Evolutionary conservation across 176 grass and related monocot species (phyloP).

Genomic region (Aegilops longissima): DNA sequence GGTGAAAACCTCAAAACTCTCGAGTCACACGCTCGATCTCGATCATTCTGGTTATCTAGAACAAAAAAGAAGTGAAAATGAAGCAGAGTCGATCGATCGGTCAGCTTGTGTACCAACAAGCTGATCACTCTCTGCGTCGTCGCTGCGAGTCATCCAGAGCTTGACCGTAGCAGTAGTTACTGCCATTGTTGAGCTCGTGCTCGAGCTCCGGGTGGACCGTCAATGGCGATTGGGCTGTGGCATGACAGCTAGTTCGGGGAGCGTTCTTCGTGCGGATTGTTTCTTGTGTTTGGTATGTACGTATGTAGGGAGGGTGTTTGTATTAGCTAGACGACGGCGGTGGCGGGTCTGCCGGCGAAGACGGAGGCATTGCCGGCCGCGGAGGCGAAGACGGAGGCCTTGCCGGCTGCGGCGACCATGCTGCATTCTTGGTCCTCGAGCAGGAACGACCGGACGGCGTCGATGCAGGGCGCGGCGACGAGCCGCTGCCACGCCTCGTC

Average conservation of each 20-base stretch:
- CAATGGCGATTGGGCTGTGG: constrained; percentile 11
- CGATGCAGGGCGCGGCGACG: constrained; percentile 52
- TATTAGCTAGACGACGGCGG: constrained; percentile 6
- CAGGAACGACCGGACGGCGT: constrained; percentile 48
- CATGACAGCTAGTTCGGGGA: not conserved
- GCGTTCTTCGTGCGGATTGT: not conserved
- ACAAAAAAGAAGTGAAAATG: not conserved
- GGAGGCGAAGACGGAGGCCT: constrained; percentile 15
- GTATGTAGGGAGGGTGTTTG: not conserved
- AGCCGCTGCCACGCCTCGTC: constrained; percentile 62
- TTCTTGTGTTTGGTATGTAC: not conserved
- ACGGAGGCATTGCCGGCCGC: not conserved
- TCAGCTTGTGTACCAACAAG: constrained; percentile 32
- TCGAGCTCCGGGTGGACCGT: not conserved
- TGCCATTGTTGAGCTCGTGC: constrained; percentile 17
- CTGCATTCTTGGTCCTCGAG: constrained; percentile 39
- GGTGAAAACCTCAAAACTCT: constrained; percentile 29
- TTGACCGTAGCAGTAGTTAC: constrained; percentile 23
- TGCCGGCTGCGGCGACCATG: constrained; percentile 29
- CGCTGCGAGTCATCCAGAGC: constrained; percentile 18
- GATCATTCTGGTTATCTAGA: constrained; percentile 22
- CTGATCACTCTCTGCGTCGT: constrained; percentile 13
- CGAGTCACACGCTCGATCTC: not conserved
- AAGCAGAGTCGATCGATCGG: constrained; percentile 7
- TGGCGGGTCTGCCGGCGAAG: constrained; percentile 17